Percentiles rank a stretch among this genome's conserved stretches.
Conservation (phyloP, 805 yeast species). For the Candida mattraensis region DNA sequence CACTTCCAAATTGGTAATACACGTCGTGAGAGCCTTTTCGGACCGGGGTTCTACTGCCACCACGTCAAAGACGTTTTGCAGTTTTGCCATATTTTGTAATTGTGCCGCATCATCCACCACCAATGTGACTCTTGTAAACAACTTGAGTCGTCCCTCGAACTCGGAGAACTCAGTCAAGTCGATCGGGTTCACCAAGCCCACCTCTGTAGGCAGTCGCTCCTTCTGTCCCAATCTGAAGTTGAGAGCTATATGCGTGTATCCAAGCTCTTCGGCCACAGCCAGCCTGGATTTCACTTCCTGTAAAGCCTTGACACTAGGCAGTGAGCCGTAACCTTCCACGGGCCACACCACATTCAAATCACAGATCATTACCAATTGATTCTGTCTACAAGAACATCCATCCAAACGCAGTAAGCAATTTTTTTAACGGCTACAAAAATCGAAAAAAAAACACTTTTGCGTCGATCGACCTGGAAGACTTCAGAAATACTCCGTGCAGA, state of each 20-base stretch:
- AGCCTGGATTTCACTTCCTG: constrained; percentile 48
- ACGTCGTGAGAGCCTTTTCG: constrained; percentile 75
- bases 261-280: constrained; percentile 54
- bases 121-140: constrained; percentile 74
- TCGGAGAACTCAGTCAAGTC: constrained; percentile 34
- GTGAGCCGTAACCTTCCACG: constrained; percentile 42
- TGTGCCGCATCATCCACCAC: constrained; percentile 76
- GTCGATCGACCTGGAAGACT: no score
- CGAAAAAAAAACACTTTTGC: no score
- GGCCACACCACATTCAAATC: constrained; percentile 82
- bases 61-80: constrained; percentile 59
- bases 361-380: no score
- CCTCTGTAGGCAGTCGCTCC: constrained; percentile 51
- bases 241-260: constrained; percentile 76
- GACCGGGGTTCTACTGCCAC: constrained; percentile 78
- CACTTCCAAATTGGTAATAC: constrained; percentile 73
- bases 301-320: constrained; percentile 44
- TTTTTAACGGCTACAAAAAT: no score
- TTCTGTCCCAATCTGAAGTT: constrained; percentile 52
- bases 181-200: constrained; percentile 43
- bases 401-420: no score
- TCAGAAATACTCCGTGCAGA: no score
- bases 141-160: constrained; percentile 39
- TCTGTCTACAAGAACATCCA: no score
- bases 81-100: constrained; percentile 57